phyloP scores from a whole-genome alignment of 805 yeast genomes.

The Candida morakotiae region DNA sequence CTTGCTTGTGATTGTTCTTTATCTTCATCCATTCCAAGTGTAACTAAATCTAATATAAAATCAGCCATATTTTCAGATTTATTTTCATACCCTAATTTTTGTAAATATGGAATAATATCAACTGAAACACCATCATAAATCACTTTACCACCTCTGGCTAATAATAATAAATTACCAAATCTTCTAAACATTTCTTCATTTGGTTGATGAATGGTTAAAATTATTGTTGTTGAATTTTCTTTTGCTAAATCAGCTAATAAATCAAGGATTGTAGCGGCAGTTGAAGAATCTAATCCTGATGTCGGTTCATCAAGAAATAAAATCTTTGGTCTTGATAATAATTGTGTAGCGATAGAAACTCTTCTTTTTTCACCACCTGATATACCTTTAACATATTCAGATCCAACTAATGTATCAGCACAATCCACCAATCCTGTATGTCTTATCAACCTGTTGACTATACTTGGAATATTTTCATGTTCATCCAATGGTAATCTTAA shows the following conservation, averaged over 20 bases:
- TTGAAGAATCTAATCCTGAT: conserved; percentile 79
- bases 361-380: conserved; percentile 68
- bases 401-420: conserved; percentile 58
- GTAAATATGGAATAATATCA: conserved; percentile 46
- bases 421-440: conserved; percentile 70
- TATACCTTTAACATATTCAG: conserved; percentile 35
- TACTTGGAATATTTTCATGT: conserved; percentile 38
- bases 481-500: conserved; percentile 50
- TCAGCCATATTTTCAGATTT: conserved; percentile 69
- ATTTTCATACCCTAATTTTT: conserved; percentile 36
- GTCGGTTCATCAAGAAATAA: conserved; percentile 84
- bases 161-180: conserved; percentile 68
- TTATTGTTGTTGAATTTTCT: conserved; percentile 61
- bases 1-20: conserved; percentile 17
- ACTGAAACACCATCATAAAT: conserved; percentile 60
- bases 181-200: conserved; percentile 57
- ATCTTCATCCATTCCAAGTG: conserved; percentile 34
- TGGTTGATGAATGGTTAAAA: conserved; percentile 82
- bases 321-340: conserved; percentile 67
- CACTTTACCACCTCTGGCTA: conserved; percentile 71
- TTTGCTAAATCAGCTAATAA: conserved; percentile 54
- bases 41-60: conserved; percentile 64
- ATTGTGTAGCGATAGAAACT: conserved; percentile 76
- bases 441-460: conserved; percentile 56
- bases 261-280: conserved; percentile 63